A percentile compares a stretch with the other conserved stretches of the same genome.
Evolutionary conservation across 1,284 basidiomycete genomes (phyloP).

Genomic region (Paramarasmius palmivorus): DNA sequence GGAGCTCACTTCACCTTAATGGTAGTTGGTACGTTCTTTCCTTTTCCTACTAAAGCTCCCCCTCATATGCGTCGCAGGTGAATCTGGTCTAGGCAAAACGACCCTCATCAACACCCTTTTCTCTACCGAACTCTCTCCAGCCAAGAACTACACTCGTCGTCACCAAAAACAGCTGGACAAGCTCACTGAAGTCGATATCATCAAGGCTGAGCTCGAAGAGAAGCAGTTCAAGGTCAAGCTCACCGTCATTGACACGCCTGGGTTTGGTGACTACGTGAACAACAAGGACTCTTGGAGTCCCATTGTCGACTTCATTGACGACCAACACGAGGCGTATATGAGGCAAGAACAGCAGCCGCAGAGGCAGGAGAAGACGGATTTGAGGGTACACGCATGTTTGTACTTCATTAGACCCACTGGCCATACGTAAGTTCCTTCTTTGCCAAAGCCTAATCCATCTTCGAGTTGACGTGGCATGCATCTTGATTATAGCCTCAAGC

Average conservation of each 20-base stretch:
- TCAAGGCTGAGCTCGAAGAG: conserved; percentile 97
- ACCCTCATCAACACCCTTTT: conserved; percentile 99
- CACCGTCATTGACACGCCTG: conserved; percentile 97
- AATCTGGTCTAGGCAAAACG: conserved; percentile 94
- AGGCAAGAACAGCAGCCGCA: conserved; percentile 98
- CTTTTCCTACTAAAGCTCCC: not conserved
- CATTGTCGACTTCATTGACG: conserved; percentile 99
- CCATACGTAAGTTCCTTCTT: conserved; percentile 74
- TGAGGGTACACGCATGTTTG: conserved; percentile 95
- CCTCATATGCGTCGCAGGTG: conserved; percentile 58
- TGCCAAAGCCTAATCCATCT: conserved; percentile 9
- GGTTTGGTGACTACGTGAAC: conserved; percentile 99
- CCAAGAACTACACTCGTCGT: conserved; percentile 90
- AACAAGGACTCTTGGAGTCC: conserved; percentile 98
- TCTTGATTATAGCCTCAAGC: conserved; percentile 72
- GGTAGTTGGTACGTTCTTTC: conserved; percentile 84
- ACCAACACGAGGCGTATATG: conserved; percentile 99
- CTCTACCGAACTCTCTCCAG: conserved; percentile 91
- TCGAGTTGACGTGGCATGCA: conserved; percentile 4
- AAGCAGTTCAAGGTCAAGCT: conserved; percentile 99
- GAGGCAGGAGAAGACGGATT: conserved; percentile 90
- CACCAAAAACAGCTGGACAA: conserved; percentile 99
- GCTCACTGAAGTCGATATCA: conserved; percentile 95
- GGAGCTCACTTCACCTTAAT: conserved; percentile 99
- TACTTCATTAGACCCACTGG: conserved; percentile 98